A percentile compares a stretch with the other conserved stretches of the same genome.
Conservation (phyloP, 805 yeast species). For the Candida arabinofermentans region DNA sequence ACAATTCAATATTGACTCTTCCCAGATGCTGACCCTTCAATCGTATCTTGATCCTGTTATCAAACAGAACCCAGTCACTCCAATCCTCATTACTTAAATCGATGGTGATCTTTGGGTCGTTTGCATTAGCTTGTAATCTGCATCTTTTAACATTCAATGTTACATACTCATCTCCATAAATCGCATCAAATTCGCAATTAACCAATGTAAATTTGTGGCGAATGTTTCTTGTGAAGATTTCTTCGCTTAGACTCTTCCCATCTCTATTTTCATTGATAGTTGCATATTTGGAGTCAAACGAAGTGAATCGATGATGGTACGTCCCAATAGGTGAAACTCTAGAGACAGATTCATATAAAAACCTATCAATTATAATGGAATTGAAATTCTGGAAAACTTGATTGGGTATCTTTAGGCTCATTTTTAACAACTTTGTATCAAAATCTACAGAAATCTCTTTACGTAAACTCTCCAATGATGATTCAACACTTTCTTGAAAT, state of each 20-base stretch:
- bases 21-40: neutral
- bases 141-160: neutral
- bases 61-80: conserved; percentile 1
- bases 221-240: neutral
- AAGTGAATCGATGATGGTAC: conserved; percentile 24
- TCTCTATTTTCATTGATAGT: neutral
- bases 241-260: neutral
- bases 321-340: conserved; percentile 19
- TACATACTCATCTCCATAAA: neutral
- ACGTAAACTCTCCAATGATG: conserved; percentile 4
- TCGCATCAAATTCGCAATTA: conserved; percentile 4
- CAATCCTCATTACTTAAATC: neutral
- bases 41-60: neutral
- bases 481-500: conserved; percentile 3
- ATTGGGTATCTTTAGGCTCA: conserved; percentile 17
- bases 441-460: conserved; percentile 5
- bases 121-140: neutral
- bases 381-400: conserved; percentile 14
- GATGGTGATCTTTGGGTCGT: neutral
- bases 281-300: conserved; percentile 18
- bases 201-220: conserved; percentile 5
- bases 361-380: conserved; percentile 25
- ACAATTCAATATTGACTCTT: neutral
- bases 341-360: conserved; percentile 20
- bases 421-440: conserved; percentile 2